A percentile compares a stretch with the other conserved stretches of the same genome.
These are phyloP conservation scores for Fusarium albidum DNA, from an alignment of 2,329 filamentous ascomycete species.

Conservation along the genomic window DNA sequence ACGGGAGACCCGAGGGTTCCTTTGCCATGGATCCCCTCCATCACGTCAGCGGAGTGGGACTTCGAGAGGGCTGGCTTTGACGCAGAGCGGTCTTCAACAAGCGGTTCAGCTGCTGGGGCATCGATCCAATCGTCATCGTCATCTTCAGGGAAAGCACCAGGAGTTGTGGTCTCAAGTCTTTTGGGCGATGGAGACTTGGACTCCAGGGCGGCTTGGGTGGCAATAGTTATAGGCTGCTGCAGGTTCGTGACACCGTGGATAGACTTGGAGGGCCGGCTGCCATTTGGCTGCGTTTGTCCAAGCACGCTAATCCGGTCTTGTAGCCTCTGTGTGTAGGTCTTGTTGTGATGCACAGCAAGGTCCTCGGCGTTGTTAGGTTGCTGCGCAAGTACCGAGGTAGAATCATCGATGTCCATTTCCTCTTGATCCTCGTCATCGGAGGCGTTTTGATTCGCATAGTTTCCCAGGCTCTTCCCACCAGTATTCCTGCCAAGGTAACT, in stretches of 20 bases:
- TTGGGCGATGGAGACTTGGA: slow-evolving; percentile 41
- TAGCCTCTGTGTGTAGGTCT: slow-evolving; percentile 91
- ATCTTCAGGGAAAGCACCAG: slow-evolving; percentile 68
- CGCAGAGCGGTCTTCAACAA: slow-evolving; percentile 39
- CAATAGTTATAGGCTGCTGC: slow-evolving; percentile 41
- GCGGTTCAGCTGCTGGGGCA: slow-evolving; percentile 51
- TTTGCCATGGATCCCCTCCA: slow-evolving; percentile 63
- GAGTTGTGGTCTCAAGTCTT: slow-evolving; percentile 52
- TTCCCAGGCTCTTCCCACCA: slow-evolving; percentile 75
- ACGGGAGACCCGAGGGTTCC: slow-evolving; percentile 57
- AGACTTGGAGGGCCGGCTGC: slow-evolving; percentile 58
- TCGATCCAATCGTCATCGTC: slow-evolving; percentile 68
- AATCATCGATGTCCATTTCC: slow-evolving; percentile 61
- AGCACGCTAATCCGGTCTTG: slow-evolving; percentile 89
- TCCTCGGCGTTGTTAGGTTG: slow-evolving; percentile 54
- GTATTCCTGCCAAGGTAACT: slow-evolving; percentile 80
- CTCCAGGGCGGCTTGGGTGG: slow-evolving; percentile 42
- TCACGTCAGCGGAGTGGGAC: slow-evolving; percentile 67
- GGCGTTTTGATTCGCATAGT: slow-evolving; percentile 52
- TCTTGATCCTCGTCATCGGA: slow-evolving; percentile 58
- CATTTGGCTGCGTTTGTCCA: slow-evolving; percentile 63
- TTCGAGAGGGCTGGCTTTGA: slow-evolving; percentile 64
- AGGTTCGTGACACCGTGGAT: slow-evolving; percentile 48
- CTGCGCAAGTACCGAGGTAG: slow-evolving; percentile 45
- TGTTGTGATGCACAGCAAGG: slow-evolving; percentile 67